Evolutionary conservation across 1,284 basidiomycete genomes (phyloP), one percentile per base, ranked within the genome.

Genomic region (Heliocybe sulcata): DNA sequence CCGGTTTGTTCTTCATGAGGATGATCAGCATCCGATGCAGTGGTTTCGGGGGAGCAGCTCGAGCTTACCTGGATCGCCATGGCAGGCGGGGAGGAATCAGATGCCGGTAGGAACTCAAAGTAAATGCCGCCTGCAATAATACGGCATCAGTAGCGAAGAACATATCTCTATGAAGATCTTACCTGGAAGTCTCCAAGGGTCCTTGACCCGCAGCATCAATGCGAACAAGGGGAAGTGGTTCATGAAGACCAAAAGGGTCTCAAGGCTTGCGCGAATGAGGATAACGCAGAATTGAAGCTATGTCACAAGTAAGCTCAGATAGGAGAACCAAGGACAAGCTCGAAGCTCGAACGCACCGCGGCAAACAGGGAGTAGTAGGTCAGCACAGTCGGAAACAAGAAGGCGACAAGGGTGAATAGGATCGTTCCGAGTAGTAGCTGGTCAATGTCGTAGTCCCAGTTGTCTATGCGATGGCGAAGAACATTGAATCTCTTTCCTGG

Each of bases 381-480:
- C 25, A 90, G 65, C 1, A 96, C 83, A 0, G 97, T 98, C 1
- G 97, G 96, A 55, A 92, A 87, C 3, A 98, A 76, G 67, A 99
- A 98, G 0, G 88, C 84, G 2, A 93, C 79, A 16, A 98, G 78
- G 0, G 94, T 98, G 72, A 99, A 98, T 23, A 99, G 76, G 45
- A 99, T 87, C 0, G 96, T 96, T 14, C 96, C 96, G 27, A 99
- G 85, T 27, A 98, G 77, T 11, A 98, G 79, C 67, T 98, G 94
- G 67, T 99, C 96, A 25, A 96, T 77, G 59, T 96, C 92, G 65
- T 98, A 98, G 59, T 87, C 82, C 79, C 90, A 94, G 9, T 88
- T 82, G 67, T 99, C 95, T 4, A 87, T 85, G 27, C 95, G 83
- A 51, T 86, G 77, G 49, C 93, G 80, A 26, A 98, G 74, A 25